Percentiles rank a stretch among this genome's conserved stretches.
Evolutionary conservation across 2,329 filamentous ascomycete genomes (phyloP).

Genomic region (Trichophaea hybrida): DNA sequence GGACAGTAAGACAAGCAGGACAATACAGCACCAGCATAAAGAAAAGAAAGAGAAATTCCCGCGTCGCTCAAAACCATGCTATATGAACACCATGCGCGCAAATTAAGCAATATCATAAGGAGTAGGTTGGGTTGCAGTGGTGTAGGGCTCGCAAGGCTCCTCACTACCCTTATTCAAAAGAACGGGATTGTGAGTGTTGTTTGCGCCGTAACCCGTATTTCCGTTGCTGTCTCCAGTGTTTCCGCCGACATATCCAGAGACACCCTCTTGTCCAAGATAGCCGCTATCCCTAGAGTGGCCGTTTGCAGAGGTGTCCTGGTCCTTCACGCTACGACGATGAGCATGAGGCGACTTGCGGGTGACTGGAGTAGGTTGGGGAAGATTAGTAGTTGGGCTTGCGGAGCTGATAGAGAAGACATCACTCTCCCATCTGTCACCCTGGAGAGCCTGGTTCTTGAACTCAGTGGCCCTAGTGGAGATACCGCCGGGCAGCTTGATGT

Average conservation of each 20-base stretch:
- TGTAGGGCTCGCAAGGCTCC: neutral
- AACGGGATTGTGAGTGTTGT: neutral
- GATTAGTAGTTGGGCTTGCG: constrained; percentile 55
- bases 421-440: constrained; percentile 89
- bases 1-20: neutral
- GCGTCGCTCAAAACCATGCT: neutral
- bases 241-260: neutral
- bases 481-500: constrained; percentile 71
- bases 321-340: constrained; percentile 6
- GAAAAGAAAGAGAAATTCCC: neutral
- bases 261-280: constrained; percentile 8
- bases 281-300: constrained; percentile 18
- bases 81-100: neutral
- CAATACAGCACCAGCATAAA: neutral
- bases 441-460: constrained; percentile 71
- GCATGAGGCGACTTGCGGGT: constrained; percentile 42
- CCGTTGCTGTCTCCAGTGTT: neutral
- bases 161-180: neutral
- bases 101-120: neutral
- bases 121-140: neutral
- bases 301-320: constrained; percentile 11
- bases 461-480: constrained; percentile 89
- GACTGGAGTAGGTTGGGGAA: constrained; percentile 45
- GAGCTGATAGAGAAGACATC: constrained; percentile 80
- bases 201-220: neutral